Conservation (phyloP, 345 rosid genomes). For the Dipteronia sinensis region DNA sequence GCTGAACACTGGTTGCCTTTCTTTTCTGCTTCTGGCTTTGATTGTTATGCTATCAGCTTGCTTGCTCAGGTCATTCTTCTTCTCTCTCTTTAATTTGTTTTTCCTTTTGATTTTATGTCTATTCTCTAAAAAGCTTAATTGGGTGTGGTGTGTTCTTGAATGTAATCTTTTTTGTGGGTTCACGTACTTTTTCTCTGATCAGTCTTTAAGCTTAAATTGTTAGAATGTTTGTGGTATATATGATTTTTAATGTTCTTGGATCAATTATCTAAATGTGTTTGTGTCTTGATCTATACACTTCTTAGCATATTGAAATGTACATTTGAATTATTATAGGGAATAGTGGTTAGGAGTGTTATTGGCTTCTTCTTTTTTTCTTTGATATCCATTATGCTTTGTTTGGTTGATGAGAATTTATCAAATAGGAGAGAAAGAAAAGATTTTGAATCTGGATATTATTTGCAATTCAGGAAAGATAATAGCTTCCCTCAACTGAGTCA, state of each 20-base stretch:
- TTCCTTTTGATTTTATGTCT: not conserved
- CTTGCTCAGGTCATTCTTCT: constrained; percentile 63
- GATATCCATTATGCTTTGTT: not conserved
- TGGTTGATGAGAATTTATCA: not conserved
- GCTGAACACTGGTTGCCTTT: constrained; percentile 90
- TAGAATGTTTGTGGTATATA: not conserved
- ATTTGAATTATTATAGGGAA: not conserved
- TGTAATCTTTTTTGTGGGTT: not conserved
- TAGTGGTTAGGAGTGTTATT: not conserved
- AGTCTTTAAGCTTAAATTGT: not conserved
- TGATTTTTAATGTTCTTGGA: not conserved
- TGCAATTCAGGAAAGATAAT: not conserved
- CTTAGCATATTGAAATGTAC: not conserved
- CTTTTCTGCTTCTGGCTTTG: constrained; percentile 77
- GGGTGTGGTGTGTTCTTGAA: not conserved
- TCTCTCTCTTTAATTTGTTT: not conserved
- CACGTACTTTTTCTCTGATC: not conserved
- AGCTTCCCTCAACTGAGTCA: not conserved
- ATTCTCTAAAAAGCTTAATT: not conserved
- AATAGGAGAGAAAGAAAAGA: not conserved
- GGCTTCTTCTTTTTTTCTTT: not conserved
- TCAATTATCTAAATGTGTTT: not conserved
- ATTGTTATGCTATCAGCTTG: constrained; percentile 80
- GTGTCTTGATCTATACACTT: not conserved
- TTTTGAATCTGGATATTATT: not conserved